Conservation (phyloP, 148 eudicot species). For the Camellia granthamiana region DNA sequence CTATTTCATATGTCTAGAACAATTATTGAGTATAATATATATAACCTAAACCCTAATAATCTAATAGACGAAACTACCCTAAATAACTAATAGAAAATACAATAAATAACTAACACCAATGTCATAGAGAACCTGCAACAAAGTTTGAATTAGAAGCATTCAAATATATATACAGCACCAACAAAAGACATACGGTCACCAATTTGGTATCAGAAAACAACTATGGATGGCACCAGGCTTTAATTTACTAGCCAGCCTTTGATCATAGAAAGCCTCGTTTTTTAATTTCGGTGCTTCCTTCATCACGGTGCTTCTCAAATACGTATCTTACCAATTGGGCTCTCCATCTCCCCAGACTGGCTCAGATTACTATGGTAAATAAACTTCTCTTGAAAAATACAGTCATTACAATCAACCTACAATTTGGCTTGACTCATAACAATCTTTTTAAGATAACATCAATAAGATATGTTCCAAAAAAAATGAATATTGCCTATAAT, state of each 20-base stretch:
- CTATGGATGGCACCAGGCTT: neutral
- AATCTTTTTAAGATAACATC: neutral
- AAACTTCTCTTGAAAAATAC: constrained; percentile 2
- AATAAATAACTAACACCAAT: too few relatives aligned
- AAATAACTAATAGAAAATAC: too few relatives aligned
- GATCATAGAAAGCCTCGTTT: neutral
- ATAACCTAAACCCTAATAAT: too few relatives aligned
- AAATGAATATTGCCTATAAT: neutral
- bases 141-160: neutral
- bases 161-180: neutral
- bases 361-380: neutral
- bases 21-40: too few relatives aligned
- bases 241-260: constrained; percentile 3
- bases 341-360: neutral
- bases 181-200: neutral
- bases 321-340: neutral
- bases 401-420: neutral
- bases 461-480: neutral
- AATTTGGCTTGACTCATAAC: neutral
- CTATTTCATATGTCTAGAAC: too few relatives aligned
- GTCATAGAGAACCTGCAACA: constrained; percentile 87
- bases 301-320: neutral
- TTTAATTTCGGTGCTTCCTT: neutral
- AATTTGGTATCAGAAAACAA: neutral
- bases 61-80: too few relatives aligned